Evolutionary conservation across 768 basidiomycete species (phyloP), one percentile per base, ranked within the genome.

Genomic region (Boletus rubescentipes): DNA sequence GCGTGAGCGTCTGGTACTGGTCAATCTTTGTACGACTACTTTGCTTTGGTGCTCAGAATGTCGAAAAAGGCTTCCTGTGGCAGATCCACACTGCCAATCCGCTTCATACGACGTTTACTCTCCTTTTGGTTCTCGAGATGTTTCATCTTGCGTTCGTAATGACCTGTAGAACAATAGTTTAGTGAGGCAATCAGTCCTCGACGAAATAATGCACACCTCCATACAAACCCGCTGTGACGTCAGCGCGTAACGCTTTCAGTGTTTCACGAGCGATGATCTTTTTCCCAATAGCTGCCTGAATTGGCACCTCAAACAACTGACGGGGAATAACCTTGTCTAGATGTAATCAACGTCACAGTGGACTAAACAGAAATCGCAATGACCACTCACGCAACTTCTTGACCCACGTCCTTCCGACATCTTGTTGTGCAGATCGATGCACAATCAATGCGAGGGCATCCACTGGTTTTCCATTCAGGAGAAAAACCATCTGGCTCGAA

Each of bases 31-130:
- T 26, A 35, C 2, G 29, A 39, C 46, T 61, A 64, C 46, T 54
- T 72, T 48, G 53, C 75, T 65, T 82, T 87, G 42, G 79, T 79
- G 64, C 85, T 83, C 56, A 98, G 76, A 49, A 98, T 87, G 57
- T 91, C 84, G 70, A 90, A 97, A 80, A 99, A 98, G 2, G 95
- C 96, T 64, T 95, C 93, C 64, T 97, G 93, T 30, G 95, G 94
- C 38, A 99, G 81, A 56, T 93, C 86, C 46, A 98, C 91, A 52
- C 77, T 85, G 34, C 94, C 93, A 48, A 96, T 78, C 57, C 84
- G 83, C 73, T 96, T 98, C 82, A 98, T 87, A 55, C 80, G 79
- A 47, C 85, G 82, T 72, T 98, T 98, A 38, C 92, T 87, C 69
- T 92, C 93, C 72, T 97, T 97, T 71, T 99, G 96, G 64, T 89